These are phyloP conservation scores for Gloeostereum incarnatum DNA, from an alignment of 768 basidiomycete species.

Conservation along the genomic window DNA sequence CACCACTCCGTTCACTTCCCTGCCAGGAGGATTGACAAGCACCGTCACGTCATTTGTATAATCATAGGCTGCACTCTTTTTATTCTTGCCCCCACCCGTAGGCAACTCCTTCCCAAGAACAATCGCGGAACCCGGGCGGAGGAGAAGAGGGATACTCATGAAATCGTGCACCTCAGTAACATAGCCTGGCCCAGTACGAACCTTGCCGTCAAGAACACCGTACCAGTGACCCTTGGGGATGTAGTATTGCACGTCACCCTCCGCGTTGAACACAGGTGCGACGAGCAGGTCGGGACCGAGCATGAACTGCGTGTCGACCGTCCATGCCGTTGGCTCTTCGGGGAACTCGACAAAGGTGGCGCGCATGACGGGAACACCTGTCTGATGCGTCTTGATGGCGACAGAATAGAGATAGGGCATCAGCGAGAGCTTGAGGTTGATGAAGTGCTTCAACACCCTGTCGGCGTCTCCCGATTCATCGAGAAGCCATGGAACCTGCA, in stretches of 20 bases:
- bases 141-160: constrained; percentile 17
- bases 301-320: constrained; percentile 23
- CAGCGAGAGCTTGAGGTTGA: constrained; percentile 30
- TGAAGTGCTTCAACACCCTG: constrained; percentile 24
- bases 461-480: constrained; percentile 27
- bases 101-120: constrained; percentile 12
- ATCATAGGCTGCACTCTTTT: too few relatives aligned
- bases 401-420: constrained; percentile 34
- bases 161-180: constrained; percentile 19
- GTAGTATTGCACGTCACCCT: constrained; percentile 19
- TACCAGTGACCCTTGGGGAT: constrained; percentile 22
- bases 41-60: constrained; percentile 13
- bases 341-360: constrained; percentile 25
- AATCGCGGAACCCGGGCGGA: constrained; percentile 19
- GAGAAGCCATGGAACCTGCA: constrained; percentile 33
- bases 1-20: constrained; percentile 6
- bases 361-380: constrained; percentile 23
- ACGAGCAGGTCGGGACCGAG: constrained; percentile 20
- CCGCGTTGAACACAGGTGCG: constrained; percentile 20
- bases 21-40: constrained; percentile 10
- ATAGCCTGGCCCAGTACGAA: constrained; percentile 18
- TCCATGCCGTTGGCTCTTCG: constrained; percentile 19
- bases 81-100: too few relatives aligned
- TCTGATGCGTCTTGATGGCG: constrained; percentile 19
- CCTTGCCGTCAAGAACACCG: constrained; percentile 17